Conservation (phyloP, 257 asterid species). For the Cynanchum wilfordii region DNA sequence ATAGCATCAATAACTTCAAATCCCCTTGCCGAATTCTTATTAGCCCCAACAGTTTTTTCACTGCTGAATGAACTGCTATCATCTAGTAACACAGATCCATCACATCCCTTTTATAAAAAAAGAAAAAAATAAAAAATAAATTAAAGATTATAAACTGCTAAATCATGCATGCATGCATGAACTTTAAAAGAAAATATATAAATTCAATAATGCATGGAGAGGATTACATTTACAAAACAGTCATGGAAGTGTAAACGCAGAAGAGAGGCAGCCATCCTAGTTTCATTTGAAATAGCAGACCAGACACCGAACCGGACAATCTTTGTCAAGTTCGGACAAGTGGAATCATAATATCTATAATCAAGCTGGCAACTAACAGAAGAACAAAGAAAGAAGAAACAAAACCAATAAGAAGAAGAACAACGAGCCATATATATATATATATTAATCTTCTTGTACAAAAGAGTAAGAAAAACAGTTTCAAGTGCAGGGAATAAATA, state of each 20-base stretch:
- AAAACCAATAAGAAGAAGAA: slow-evolving; percentile 18
- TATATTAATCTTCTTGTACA: background rate
- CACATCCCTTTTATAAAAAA: slow-evolving; percentile 51
- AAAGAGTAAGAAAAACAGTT: background rate
- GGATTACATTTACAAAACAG: slow-evolving; percentile 56
- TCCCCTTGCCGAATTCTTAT: slow-evolving; percentile 60
- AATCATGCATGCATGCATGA: no score
- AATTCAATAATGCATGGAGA: background rate
- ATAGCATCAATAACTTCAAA: slow-evolving; percentile 64
- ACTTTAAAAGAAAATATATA: background rate
- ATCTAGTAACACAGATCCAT: slow-evolving; percentile 65
- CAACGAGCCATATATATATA: slow-evolving; percentile 16
- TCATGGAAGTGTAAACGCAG: slow-evolving; percentile 76
- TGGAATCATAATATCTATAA: slow-evolving; percentile 38
- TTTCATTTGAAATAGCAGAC: slow-evolving; percentile 67
- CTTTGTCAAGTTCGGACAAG: slow-evolving; percentile 51
- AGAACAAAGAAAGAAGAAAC: slow-evolving; percentile 31
- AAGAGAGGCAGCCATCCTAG: slow-evolving; percentile 77
- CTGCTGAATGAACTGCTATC: slow-evolving; percentile 47
- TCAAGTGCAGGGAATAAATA: slow-evolving; percentile 8
- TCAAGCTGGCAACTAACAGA: slow-evolving; percentile 48
- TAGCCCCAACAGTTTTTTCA: slow-evolving; percentile 52
- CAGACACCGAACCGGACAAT: slow-evolving; percentile 50
- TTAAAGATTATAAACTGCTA: background rate
- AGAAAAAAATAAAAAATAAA: background rate